Percentiles rank a stretch among this genome's conserved stretches.
Conservation (phyloP, 768 basidiomycete species). For the Termitomyces sp. region DNA sequence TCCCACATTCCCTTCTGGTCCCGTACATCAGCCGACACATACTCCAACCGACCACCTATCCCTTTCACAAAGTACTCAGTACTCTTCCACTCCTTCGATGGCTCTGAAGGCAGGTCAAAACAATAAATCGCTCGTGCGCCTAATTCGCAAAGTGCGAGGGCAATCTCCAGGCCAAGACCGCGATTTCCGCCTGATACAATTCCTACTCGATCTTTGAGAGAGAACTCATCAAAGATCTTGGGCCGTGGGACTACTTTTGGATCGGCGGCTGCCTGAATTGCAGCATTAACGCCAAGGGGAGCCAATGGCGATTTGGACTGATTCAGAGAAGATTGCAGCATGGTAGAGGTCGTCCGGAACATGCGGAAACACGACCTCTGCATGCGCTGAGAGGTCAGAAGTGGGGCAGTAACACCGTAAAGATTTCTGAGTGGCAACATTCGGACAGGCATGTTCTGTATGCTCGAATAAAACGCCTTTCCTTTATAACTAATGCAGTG, state of each 20-base stretch:
- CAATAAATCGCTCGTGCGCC: constrained; percentile 70
- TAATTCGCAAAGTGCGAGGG: constrained; percentile 65
- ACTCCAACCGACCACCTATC: constrained; percentile 48
- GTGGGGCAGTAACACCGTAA: background rate
- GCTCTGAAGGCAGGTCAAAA: constrained; percentile 52
- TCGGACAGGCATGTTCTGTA: too few species aligned
- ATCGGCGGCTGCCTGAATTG: constrained; percentile 38
- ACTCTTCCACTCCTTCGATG: constrained; percentile 54
- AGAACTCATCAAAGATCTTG: constrained; percentile 59
- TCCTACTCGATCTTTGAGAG: constrained; percentile 51
- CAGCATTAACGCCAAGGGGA: constrained; percentile 61
- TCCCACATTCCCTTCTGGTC: constrained; percentile 60
- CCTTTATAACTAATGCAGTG: background rate
- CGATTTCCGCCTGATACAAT: constrained; percentile 62
- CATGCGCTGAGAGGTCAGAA: background rate
- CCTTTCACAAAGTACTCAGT: constrained; percentile 47
- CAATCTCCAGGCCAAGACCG: constrained; percentile 79
- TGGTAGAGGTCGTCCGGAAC: background rate
- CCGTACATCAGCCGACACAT: constrained; percentile 61
- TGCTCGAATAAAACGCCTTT: too few species aligned
- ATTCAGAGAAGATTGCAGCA: background rate
- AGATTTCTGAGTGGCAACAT: background rate
- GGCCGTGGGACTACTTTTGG: constrained; percentile 31
- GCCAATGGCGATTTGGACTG: constrained; percentile 52
- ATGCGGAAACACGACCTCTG: background rate